phyloP scores from a whole-genome alignment of 768 basidiomycete species.

The Lyophyllum shimeji region DNA sequence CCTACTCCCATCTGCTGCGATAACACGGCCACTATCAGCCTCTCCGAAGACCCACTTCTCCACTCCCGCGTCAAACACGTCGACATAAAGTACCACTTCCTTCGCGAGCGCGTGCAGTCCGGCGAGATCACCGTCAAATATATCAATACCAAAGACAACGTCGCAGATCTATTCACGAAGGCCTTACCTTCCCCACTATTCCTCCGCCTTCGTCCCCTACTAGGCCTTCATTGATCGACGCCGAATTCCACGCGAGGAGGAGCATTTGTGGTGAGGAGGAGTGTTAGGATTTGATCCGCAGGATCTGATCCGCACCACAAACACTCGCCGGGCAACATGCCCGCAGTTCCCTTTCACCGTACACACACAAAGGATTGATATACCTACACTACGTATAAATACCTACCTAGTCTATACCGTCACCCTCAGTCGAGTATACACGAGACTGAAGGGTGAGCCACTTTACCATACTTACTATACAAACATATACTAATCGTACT shows the following conservation, averaged over 20 bases:
- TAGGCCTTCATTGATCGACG: constrained; percentile 13
- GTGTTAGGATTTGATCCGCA: neutral
- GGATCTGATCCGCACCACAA: neutral
- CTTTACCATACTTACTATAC: neutral
- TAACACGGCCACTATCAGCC: constrained; percentile 31
- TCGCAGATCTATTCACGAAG: constrained; percentile 25
- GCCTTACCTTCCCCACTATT: constrained; percentile 18
- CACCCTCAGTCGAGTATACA: neutral
- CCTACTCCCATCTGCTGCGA: constrained; percentile 22
- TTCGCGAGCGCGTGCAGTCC: constrained; percentile 29
- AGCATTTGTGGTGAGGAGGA: constrained; percentile 2
- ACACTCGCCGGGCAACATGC: neutral
- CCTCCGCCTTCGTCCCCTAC: constrained; percentile 7
- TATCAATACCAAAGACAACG: constrained; percentile 27
- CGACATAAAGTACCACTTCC: constrained; percentile 36
- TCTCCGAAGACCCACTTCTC: constrained; percentile 29
- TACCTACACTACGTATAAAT: neutral
- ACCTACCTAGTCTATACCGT: neutral
- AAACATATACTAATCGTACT: neutral
- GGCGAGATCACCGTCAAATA: constrained; percentile 24
- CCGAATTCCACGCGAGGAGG: constrained; percentile 3
- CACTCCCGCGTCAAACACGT: constrained; percentile 40
- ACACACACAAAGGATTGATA: neutral
- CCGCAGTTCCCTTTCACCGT: too few species aligned
- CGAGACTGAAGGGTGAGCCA: neutral